Evolutionary conservation across 78 protist species (phyloP), one percentile per base, ranked within the genome.

Genomic region (Tieghemostelium lacteum): DNA sequence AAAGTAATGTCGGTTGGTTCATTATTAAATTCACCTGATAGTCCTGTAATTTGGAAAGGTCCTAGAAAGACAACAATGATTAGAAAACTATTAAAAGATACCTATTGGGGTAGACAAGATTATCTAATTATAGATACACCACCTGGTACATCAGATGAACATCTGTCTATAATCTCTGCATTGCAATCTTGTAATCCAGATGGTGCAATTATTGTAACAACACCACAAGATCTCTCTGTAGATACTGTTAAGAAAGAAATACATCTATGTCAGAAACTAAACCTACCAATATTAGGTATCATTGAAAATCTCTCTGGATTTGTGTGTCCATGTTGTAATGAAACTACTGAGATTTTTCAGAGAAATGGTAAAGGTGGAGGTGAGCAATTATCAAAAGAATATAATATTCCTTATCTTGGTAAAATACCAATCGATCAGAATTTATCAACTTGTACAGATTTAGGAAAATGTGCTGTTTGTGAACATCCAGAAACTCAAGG

Each of bases 351-450:
- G 6, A 62, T 96, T 20, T 96, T 71, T 26, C 33, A 75, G 24
- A 24, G 42, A 28, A 96, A 83, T 20, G n/a, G n/a, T n/a, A n/a
- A n/a, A n/a, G n/a, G n/a, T n/a, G 98, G 96, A 22, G 96, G 77
- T 10, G 39, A 24, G 2, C 31, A 66, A 14, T 26, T 92, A 22
- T 87, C 96, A 10, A 29, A 36, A 20, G 70, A 80, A 49, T 34
- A 28, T 24, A 72, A 75, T 33, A 72, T 92, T 7, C 89, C 89
- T 16, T 92, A 75, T 64, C 77, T 92, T 7, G 95, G 95, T 3
- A 80, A 73, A 55, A 75, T 93, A 33, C 95, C 95, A 54, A 77
- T 93, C 0, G 95, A 93, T 63, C 26, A 72, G 73, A 83, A 83
- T 42, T 49, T 83, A 33, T 76, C 78, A 39, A 16, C 28, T 28